These are phyloP conservation scores for Trichoderma arundinaceum DNA, from an alignment of 2,329 filamentous ascomycete species.

Conservation along the genomic window DNA sequence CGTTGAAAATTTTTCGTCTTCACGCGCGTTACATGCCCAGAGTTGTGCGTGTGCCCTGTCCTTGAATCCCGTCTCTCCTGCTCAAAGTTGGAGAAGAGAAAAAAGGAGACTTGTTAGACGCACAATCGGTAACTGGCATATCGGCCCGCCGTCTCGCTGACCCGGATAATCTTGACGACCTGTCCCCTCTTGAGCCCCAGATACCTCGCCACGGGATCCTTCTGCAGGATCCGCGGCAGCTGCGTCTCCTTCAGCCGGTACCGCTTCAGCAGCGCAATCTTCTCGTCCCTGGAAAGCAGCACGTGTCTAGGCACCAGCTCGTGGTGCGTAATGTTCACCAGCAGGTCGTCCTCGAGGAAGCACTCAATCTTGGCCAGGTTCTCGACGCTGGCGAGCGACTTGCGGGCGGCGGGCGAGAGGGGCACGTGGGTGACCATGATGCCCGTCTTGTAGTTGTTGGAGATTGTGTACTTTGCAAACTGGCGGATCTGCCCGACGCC, in stretches of 20 bases:
- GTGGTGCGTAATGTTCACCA: conserved; percentile 98
- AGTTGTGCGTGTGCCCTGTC: too few species aligned
- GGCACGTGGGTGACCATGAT: conserved; percentile 86
- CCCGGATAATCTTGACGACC: conserved; percentile 98
- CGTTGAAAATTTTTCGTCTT: too few species aligned
- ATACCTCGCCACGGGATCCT: conserved; percentile 92
- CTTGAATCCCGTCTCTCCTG: too few species aligned
- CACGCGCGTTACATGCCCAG: too few species aligned
- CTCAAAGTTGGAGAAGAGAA: too few species aligned
- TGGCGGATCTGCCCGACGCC: conserved; percentile 91
- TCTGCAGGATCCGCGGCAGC: conserved; percentile 86
- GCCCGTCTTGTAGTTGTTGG: conserved; percentile 84
- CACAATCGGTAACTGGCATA: conserved; percentile 91
- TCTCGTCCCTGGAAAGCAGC: conserved; percentile 87
- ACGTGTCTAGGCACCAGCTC: conserved; percentile 95
- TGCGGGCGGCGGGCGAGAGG: conserved; percentile 85
- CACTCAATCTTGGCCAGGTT: conserved; percentile 84
- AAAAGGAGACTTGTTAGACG: conserved; percentile 49
- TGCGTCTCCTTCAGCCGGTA: conserved; percentile 98
- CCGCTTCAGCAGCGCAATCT: conserved; percentile 79
- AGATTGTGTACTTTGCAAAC: conserved; percentile 82
- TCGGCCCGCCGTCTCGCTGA: conserved; percentile 90
- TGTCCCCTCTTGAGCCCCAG: conserved; percentile 87
- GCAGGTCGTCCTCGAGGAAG: conserved; percentile 92
- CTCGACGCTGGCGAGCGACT: conserved; percentile 79